These are phyloP conservation scores for Setaria italica DNA, from an alignment of 202 grass and related monocot species.

Conservation along the genomic window DNA sequence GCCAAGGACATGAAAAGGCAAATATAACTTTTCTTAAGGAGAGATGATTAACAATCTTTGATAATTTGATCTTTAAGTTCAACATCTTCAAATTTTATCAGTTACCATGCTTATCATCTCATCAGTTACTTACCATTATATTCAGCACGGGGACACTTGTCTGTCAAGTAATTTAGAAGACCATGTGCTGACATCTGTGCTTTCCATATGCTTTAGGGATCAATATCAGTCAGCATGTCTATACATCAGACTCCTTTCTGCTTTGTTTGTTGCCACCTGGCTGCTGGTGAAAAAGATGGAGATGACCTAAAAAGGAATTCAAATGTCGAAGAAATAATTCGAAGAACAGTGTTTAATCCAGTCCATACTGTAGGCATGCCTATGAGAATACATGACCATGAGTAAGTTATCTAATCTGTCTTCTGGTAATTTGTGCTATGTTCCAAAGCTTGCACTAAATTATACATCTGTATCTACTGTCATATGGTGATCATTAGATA, in stretches of 20 bases:
- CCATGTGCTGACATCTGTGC: slow-evolving; percentile 19
- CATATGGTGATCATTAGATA: not conserved
- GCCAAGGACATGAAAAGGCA: not conserved
- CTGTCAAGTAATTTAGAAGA: slow-evolving; percentile 18
- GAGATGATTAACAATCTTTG: not conserved
- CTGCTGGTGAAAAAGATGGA: slow-evolving; percentile 81
- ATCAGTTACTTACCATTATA: no score
- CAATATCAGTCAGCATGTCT: slow-evolving; percentile 96
- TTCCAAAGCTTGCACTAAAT: slow-evolving; percentile 21
- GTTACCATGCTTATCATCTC: not conserved
- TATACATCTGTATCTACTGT: slow-evolving; percentile 16
- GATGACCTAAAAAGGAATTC: slow-evolving; percentile 75
- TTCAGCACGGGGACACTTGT: slow-evolving; percentile 1
- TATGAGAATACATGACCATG: slow-evolving; percentile 67
- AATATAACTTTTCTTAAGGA: not conserved
- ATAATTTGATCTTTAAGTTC: slow-evolving; percentile 1
- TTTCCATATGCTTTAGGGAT: slow-evolving; percentile 67
- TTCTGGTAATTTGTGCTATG: slow-evolving; percentile 12
- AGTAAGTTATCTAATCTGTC: slow-evolving; percentile 59
- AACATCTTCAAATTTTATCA: slow-evolving; percentile 12
- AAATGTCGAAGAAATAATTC: slow-evolving; percentile 81
- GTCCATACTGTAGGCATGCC: slow-evolving; percentile 49
- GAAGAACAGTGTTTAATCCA: slow-evolving; percentile 72
- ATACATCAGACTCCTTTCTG: slow-evolving; percentile 87
- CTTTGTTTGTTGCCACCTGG: slow-evolving; percentile 88